Conservation (phyloP, 2,329 filamentous ascomycete species). For the Fusarium irregulare region DNA sequence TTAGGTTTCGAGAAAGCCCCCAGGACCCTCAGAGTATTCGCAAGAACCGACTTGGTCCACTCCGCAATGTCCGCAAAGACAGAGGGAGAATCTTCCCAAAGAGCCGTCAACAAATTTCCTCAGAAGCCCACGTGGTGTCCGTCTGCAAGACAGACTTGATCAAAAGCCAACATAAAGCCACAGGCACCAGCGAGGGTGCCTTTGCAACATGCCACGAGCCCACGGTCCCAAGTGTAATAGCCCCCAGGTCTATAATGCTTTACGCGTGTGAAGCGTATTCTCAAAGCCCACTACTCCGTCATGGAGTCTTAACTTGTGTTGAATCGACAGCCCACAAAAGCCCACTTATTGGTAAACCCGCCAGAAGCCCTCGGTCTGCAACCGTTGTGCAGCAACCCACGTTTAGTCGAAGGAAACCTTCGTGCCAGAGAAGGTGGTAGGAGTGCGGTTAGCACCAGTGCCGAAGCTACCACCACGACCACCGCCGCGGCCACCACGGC, state of each 20-base stretch:
- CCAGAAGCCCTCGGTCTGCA: constrained; percentile 58
- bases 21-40: constrained; percentile 54
- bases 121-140: constrained; percentile 53
- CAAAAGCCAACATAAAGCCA: constrained; percentile 50
- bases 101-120: constrained; percentile 56
- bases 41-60: constrained; percentile 51
- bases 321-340: constrained; percentile 69
- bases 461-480: constrained; percentile 51
- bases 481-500: constrained; percentile 59
- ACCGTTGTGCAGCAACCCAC: constrained; percentile 45
- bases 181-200: constrained; percentile 33
- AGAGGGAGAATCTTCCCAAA: constrained; percentile 46
- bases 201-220: constrained; percentile 53
- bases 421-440: constrained; percentile 69
- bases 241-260: constrained; percentile 67
- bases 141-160: constrained; percentile 43
- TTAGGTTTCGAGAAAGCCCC: constrained; percentile 50
- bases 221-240: constrained; percentile 56
- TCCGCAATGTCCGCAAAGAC: constrained; percentile 31
- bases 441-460: constrained; percentile 37
- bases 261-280: constrained; percentile 57
- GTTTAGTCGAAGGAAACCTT: constrained; percentile 77
- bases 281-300: constrained; percentile 63
- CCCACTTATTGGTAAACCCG: constrained; percentile 55
- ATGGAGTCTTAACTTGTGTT: constrained; percentile 54